Evolutionary conservation across 2,329 filamentous ascomycete genomes (phyloP), one percentile per base, ranked within the genome.

Genomic region (Polytolypa hystricis): DNA sequence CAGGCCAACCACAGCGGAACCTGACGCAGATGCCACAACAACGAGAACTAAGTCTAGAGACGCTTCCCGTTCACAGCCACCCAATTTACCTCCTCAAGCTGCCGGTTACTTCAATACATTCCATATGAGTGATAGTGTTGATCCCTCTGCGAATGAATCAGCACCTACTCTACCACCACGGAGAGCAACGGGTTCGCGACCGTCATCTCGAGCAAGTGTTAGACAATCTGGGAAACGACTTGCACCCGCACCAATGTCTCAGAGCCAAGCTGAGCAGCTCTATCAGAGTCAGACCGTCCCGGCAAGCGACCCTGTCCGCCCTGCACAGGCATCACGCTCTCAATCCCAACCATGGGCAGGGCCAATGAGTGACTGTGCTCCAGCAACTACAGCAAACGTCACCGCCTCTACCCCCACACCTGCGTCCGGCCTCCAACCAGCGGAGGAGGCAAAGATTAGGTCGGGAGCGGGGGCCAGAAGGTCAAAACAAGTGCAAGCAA

Each of bases 401-500:
- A n/a, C n/a, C n/a, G n/a, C n/a, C n/a, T n/a, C n/a, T n/a, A n/a
- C n/a, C n/a, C n/a, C n/a, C n/a, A n/a, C n/a, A n/a, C n/a, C n/a
- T n/a, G n/a, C n/a, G n/a, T n/a, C n/a, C n/a, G n/a, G n/a, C n/a
- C n/a, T n/a, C n/a, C n/a, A n/a, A n/a, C 52, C 59, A 21, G 48
- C 51, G 30, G 46, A 54, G 6, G 47, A 51, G 16, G 48, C 53
- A 26, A 60, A 57, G 42, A 42, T 53, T 39, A 58, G 66, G 38
- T 68, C 63, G 52, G 70, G 57, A 47, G 66, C 58, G 56, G 73
- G 60, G 61, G 73, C 57, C 66, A 79, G 69, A 73, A 81, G 70
- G 70, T 80, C 64, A 57, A 82, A 83, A 44, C 63, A 70, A 38
- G 74, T 79, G 33, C 66, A 72, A 44, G 65, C 71, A 16, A 67